phyloP scores from a whole-genome alignment of 441 rosid genomes.

The Populus hybrid region DNA sequence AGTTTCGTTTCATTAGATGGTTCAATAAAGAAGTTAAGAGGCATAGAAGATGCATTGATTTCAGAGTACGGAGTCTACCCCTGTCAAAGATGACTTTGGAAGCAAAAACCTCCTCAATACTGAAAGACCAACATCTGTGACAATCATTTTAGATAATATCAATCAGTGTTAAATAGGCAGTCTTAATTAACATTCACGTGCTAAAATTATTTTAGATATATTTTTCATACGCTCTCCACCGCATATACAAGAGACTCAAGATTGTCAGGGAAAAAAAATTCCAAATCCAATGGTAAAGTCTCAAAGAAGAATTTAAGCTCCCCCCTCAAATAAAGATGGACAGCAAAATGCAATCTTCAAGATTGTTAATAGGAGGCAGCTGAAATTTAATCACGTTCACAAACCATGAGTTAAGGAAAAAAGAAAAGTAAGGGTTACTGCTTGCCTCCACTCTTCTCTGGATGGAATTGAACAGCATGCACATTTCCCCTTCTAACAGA shows the following conservation, averaged over 20 bases:
- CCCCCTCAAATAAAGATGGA: background rate
- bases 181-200: background rate
- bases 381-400: background rate
- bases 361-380: background rate
- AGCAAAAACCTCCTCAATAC: slow-evolving; percentile 78
- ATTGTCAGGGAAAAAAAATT: background rate
- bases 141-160: slow-evolving; percentile 18
- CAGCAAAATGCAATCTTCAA: background rate
- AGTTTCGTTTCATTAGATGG: slow-evolving; percentile 43
- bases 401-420: background rate
- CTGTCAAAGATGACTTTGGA: slow-evolving; percentile 40
- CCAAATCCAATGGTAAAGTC: background rate
- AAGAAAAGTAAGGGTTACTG: background rate
- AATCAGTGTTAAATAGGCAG: slow-evolving; percentile 4
- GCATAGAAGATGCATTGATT: slow-evolving; percentile 7
- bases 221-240: background rate
- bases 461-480: slow-evolving; percentile 97
- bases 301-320: background rate
- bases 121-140: slow-evolving; percentile 92
- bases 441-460: slow-evolving; percentile 98
- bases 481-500: slow-evolving; percentile 93
- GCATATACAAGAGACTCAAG: background rate
- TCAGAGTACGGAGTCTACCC: slow-evolving; percentile 50
- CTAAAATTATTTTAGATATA: background rate
- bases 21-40: slow-evolving; percentile 13